phyloP scores from a whole-genome alignment of 2,329 filamentous ascomycete species.

The Arthrobotrys megalospora region DNA sequence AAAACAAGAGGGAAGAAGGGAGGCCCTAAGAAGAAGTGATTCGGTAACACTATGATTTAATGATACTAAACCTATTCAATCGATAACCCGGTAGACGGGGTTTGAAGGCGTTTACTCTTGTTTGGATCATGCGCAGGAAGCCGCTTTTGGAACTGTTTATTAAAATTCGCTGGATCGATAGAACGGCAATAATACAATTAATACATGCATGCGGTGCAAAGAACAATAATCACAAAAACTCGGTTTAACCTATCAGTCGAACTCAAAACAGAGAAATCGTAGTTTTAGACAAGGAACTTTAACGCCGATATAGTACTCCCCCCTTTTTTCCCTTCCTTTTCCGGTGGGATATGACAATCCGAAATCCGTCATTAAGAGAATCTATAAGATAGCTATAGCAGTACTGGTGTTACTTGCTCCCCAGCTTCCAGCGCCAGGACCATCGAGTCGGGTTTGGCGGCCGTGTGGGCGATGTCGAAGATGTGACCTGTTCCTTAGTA shows the following conservation, averaged over 20 bases:
- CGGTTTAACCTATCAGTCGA: constrained; percentile 5
- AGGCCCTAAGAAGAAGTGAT: constrained; percentile 20
- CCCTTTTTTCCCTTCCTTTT: not conserved
- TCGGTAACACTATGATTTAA: not conserved
- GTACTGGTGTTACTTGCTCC: constrained; percentile 9
- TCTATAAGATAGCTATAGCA: constrained; percentile 19
- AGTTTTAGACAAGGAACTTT: constrained; percentile 14
- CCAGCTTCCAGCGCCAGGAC: constrained; percentile 54
- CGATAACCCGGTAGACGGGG: too few relatives aligned
- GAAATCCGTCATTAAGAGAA: constrained; percentile 10
- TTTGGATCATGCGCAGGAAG: not conserved
- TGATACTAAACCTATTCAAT: not conserved
- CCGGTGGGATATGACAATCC: not conserved
- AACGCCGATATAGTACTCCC: constrained; percentile 38
- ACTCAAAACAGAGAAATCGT: not conserved
- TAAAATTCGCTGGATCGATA: constrained; percentile 11
- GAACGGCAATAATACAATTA: constrained; percentile 1
- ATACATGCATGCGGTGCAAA: constrained; percentile 11
- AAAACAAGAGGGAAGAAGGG: constrained; percentile 3
- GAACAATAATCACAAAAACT: not conserved
- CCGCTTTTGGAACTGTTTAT: not conserved
- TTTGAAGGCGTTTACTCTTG: too few relatives aligned
- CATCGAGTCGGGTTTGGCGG: constrained; percentile 45
- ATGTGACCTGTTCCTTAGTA: constrained; percentile 1
- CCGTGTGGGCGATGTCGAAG: constrained; percentile 32